Conservation (phyloP, 768 basidiomycete species). For the Boletus rubroflammeus region DNA sequence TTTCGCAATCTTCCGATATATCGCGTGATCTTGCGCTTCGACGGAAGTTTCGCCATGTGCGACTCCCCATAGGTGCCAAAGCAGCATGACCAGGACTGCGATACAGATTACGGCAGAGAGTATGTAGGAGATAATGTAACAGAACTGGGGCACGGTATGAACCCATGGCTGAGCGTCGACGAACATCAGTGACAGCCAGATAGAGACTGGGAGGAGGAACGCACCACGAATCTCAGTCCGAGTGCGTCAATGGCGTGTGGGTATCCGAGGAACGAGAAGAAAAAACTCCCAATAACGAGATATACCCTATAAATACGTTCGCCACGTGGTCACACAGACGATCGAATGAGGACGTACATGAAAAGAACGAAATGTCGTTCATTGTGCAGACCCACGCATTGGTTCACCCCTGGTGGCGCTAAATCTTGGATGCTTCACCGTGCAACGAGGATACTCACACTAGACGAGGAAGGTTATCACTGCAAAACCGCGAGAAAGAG, state of each 20-base stretch:
- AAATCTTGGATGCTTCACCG: not conserved
- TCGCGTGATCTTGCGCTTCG: conserved; percentile 82
- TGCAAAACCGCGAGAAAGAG: not conserved
- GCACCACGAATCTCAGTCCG: conserved; percentile 47
- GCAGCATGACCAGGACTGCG: conserved; percentile 67
- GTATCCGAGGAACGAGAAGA: conserved; percentile 63
- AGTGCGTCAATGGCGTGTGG: conserved; percentile 53
- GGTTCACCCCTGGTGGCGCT: conserved; percentile 75
- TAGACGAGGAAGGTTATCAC: conserved; percentile 12
- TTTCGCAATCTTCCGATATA: conserved; percentile 69
- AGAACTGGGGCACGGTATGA: conserved; percentile 59
- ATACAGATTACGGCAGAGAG: conserved; percentile 72
- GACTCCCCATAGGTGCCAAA: conserved; percentile 72
- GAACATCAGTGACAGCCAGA: not conserved
- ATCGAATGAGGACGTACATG: conserved; percentile 52
- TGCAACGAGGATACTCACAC: conserved; percentile 35
- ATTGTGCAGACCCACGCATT: conserved; percentile 94
- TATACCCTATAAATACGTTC: conserved; percentile 54
- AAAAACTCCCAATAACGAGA: conserved; percentile 68
- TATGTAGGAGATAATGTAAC: conserved; percentile 74
- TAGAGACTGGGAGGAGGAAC: conserved; percentile 2
- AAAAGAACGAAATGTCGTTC: conserved; percentile 96
- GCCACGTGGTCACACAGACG: not conserved
- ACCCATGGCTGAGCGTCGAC: conserved; percentile 44
- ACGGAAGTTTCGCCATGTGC: conserved; percentile 81